Base-by-base conservation (phyloP, 2,329 filamentous ascomycete genomes). In the Ophiocordyceps sinensis region DNA sequence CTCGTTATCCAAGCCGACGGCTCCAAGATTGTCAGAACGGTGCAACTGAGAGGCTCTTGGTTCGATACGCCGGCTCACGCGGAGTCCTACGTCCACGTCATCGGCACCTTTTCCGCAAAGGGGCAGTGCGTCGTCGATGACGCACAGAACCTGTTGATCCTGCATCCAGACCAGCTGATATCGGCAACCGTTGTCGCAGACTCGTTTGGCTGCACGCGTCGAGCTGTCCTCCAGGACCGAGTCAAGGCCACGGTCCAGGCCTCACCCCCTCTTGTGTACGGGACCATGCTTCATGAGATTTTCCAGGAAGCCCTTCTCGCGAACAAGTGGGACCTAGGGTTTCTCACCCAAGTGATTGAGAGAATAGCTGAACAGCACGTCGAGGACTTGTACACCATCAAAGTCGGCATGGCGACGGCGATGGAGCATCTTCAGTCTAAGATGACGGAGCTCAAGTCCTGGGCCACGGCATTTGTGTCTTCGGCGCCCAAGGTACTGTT, bases 171-270 rank as follows among this genome's bases (percentile, higher is more conserved):
- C 54, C 88, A 96, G 61, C 73, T 98, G 29, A 82, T 98, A 41
- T 96, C 91, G 3, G 83, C 91, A 3, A 96, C 91, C 1, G 86
- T 93, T 5, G 83, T 98, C 36, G 88, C 87, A n/a, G 91, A 98
- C 60, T 94, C 91, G 0, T 94, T 96, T 57, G 81, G 79, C 21
- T 98, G 91, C 56, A 80, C 84, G 56, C 82, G 91, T 15, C 82
- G 89, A 47, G 87, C 91, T 28, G 89, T 96, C 1, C 73, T 98
- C 23, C 88, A 96, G 59, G 89, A 98, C 58, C 81, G 91, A 28
- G 82, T 98, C 51, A 96, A 96, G 60, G 85, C 86, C 9, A 89
- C 87, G 0, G 82, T 80, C 52, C 83, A 86, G 48, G 73, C 85
- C 3, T 85, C 79, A 36, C 75, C 83, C 29, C 77, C 88, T 1